Evolutionary conservation across 139 green algal genomes (phyloP), one percentile per base, ranked within the genome.

Genomic region (Chloropicon primus): DNA sequence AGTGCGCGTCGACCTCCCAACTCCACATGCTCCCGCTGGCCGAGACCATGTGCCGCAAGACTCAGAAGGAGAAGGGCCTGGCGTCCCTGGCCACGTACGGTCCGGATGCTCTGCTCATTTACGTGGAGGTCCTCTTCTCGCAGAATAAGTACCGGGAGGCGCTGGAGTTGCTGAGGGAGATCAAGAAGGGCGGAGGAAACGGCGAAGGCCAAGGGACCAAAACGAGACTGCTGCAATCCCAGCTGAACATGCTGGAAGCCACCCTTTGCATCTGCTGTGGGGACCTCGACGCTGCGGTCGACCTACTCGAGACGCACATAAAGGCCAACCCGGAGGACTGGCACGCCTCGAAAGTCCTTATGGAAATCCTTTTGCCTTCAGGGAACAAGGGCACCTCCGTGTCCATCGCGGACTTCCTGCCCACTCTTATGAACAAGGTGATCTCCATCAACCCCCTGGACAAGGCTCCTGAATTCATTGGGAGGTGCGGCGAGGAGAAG

Each of bases 321-420:
- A 54, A 77, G 1, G 2, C 29, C 5, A 71, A 25, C 23, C 78
- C 78, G 0, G 78, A 81, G 28, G 78, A 81, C 71, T 81, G 78
- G 78, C 24, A 24, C 21, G 71, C 78, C 23, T 74, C 73, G 5
- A 41, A 22, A 24, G 22, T 1, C 0, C 24, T 25, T 22, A 22
- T 77, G 27, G 72, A 53, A 27, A 27, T 81, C 22, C n/a, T 73
- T 5, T 5, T 62, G 41, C 10, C 41, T 5, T 5, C 10, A 17
- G 10, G 10, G 5, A 17, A 17, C 41, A 17, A 62, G 17, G 5
- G 41, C 41, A 17, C 10, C 41, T 5, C 5, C 41, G 41, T n/a
- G 41, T 62, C 10, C 41, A 17, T 5, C 41, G 41, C 10, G 10
- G 5, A 5, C 10, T 17, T n/a, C 41, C 41, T 62, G 17, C 41